A percentile compares a stretch with the other conserved stretches of the same genome.
Conservation (phyloP, 495 filamentous ascomycete genomes). For the Penicillium argentinense region DNA sequence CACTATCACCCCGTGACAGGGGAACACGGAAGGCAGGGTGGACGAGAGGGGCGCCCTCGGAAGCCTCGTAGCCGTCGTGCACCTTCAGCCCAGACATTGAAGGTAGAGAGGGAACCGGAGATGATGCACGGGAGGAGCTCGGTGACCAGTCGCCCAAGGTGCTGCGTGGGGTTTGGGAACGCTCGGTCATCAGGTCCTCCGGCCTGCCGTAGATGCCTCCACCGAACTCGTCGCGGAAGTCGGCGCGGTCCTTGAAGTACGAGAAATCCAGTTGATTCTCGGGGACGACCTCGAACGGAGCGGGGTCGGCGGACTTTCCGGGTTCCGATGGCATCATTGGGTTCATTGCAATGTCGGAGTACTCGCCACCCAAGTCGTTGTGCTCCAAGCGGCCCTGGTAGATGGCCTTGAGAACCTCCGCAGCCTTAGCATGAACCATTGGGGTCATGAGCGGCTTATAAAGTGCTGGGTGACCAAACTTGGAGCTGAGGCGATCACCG, state of each 20-base stretch:
- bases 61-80: slow-evolving; percentile 28
- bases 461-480: slow-evolving; percentile 90
- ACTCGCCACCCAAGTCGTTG: slow-evolving; percentile 61
- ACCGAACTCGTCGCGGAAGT: slow-evolving; percentile 85
- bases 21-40: slow-evolving; percentile 42
- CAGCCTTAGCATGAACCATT: slow-evolving; percentile 91
- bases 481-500: slow-evolving; percentile 70
- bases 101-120: slow-evolving; percentile 41
- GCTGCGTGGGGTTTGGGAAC: slow-evolving; percentile 66
- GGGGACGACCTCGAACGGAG: slow-evolving; percentile 82
- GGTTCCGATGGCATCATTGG: slow-evolving; percentile 73
- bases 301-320: slow-evolving; percentile 57
- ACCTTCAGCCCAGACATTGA: slow-evolving; percentile 28
- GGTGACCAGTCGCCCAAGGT: slow-evolving; percentile 45
- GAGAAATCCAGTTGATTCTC: slow-evolving; percentile 91
- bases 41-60: slow-evolving; percentile 20
- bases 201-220: slow-evolving; percentile 72
- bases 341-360: slow-evolving; percentile 75
- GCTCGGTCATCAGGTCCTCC: slow-evolving; percentile 61
- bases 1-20: slow-evolving; percentile 29
- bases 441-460: slow-evolving; percentile 87
- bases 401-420: slow-evolving; percentile 74
- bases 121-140: slow-evolving; percentile 47
- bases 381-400: slow-evolving; percentile 76
- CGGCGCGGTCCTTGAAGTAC: slow-evolving; percentile 83